phyloP scores from a whole-genome alignment of 1,139 yeast genomes.

The Candida frijolesensis region DNA sequence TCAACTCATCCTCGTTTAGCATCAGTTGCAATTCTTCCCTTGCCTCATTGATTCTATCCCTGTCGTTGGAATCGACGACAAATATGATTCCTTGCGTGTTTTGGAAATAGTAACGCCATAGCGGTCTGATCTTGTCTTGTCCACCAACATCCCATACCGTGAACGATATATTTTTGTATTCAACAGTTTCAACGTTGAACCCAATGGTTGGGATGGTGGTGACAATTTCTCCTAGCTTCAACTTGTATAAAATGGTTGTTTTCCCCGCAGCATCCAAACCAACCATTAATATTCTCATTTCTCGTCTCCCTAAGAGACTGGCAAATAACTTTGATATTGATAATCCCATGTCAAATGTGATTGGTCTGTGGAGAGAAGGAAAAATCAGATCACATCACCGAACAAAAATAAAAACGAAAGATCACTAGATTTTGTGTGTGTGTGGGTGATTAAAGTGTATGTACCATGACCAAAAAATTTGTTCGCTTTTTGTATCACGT shows the following conservation, averaged over 20 bases:
- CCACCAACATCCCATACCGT: conserved; percentile 49
- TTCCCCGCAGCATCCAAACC: conserved; percentile 46
- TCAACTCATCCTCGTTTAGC: conserved; percentile 44
- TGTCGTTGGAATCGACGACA: conserved; percentile 43
- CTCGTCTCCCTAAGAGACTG: conserved; percentile 40
- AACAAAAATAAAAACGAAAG: not conserved
- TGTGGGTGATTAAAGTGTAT: not conserved
- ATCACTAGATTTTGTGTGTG: conserved; percentile 4
- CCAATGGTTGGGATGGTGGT: conserved; percentile 45
- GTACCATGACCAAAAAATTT: conserved; percentile 2
- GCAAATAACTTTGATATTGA: conserved; percentile 35
- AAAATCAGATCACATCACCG: not conserved
- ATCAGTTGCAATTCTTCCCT: conserved; percentile 44
- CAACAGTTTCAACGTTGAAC: conserved; percentile 43
- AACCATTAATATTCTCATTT: conserved; percentile 44
- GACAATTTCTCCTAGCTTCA: conserved; percentile 42
- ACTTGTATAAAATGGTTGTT: conserved; percentile 41
- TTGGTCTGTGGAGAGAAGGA: not conserved
- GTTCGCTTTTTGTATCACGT: not conserved
- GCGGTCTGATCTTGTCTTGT: conserved; percentile 43
- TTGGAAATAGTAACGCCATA: conserved; percentile 45
- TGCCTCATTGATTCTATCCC: conserved; percentile 44
- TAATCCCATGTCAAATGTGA: conserved; percentile 27
- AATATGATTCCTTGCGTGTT: conserved; percentile 44
- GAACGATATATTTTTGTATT: conserved; percentile 40